Base-by-base conservation (phyloP, 768 basidiomycete genomes). In the Kwoniella botswanensis region DNA sequence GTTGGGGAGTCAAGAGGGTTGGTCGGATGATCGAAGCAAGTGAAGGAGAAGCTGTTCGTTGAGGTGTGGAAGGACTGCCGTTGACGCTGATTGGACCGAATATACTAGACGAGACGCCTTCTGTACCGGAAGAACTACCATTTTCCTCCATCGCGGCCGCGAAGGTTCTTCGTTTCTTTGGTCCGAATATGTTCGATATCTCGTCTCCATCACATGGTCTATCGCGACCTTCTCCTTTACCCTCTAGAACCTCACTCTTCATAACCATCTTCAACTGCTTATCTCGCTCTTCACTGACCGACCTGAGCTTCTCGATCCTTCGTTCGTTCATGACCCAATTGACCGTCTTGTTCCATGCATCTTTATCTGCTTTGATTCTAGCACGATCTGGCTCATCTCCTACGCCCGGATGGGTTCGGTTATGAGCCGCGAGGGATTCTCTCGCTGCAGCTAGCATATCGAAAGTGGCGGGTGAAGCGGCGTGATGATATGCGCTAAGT, bases 301-400 rank as follows among this genome's bases (percentile, higher is more conserved):
- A 26, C 2, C 79, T 71, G 13, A 81, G 54, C 50, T 81, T 81
- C 55, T 81, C 79, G 6, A 71, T 56, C 9, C 79, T 61, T 46
- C 79, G 52, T 55, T 81, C 79, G 67, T 76, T 76, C 79, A 81
- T 77, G 9, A 81, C 76, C 79, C 79, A 81, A 59, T 79, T 81
- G 67, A 81, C 78, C 24, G 68, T 57, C 61, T 70, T 69, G 58
- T 81, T 81, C 79, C 79, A 81, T 18, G 56, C 67, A 42, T 76
- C 76, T 70, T 79, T 81, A 42, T 79, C 79, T 12, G 53, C 62
- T 56, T 79, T 79, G 44, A 73, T 44, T n/a, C 60, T 54, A 15
- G 56, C 56, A 22, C 70, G 52, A 43, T 72, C 75, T 22, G 50
- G 21, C 24, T 75, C 76, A 12, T 68, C 72, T 10, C 74, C 70